These are phyloP conservation scores for Evernia prunastri DNA, from an alignment of 495 filamentous ascomycete species.

Conservation along the genomic window DNA sequence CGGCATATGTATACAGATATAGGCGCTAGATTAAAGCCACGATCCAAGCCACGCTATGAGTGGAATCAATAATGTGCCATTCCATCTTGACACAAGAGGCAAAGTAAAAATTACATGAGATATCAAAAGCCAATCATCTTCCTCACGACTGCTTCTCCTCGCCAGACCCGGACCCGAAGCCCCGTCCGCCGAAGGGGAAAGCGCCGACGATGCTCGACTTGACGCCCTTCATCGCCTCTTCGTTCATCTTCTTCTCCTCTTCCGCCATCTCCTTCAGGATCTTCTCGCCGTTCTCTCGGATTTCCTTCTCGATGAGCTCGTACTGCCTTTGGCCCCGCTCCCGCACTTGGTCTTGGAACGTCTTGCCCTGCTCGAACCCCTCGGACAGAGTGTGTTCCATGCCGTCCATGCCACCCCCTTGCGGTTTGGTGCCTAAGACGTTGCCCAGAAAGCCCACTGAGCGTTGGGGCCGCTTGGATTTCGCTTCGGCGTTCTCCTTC, in stretches of 20 bases:
- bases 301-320: constrained; percentile 77
- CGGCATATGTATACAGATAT: neutral
- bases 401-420: constrained; percentile 46
- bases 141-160: constrained; percentile 29
- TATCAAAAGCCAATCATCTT: neutral
- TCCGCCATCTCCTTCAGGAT: constrained; percentile 89
- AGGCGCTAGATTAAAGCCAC: neutral
- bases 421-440: constrained; percentile 68
- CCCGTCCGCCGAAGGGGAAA: constrained; percentile 38
- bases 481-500: constrained; percentile 64
- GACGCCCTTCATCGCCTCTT: constrained; percentile 88
- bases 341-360: constrained; percentile 85
- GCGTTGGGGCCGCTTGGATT: constrained; percentile 51
- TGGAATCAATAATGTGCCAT: constrained; percentile 21
- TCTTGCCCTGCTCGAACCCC: constrained; percentile 81
- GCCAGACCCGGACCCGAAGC: constrained; percentile 23
- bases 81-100: constrained; percentile 3
- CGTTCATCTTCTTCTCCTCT: constrained; percentile 73
- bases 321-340: constrained; percentile 89
- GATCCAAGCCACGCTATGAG: constrained; percentile 18
- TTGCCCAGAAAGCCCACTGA: constrained; percentile 58
- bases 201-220: constrained; percentile 55
- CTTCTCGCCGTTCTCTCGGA: constrained; percentile 84
- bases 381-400: constrained; percentile 61
- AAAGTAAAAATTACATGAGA: constrained; percentile 1